Conservation (phyloP, 2,329 filamentous ascomycete species). For the Colletotrichum cereale region DNA sequence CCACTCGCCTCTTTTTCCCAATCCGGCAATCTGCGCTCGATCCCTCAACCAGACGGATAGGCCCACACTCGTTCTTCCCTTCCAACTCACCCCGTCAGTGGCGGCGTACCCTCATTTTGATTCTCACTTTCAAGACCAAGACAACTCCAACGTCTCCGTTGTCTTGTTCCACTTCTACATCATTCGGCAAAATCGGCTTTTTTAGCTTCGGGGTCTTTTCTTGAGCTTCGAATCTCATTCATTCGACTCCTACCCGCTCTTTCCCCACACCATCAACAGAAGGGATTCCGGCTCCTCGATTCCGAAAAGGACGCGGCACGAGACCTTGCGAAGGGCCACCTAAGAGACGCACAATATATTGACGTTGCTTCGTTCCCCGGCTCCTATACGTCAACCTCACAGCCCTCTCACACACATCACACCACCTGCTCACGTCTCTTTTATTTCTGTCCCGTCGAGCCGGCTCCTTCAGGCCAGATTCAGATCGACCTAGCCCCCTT, state of each 20-base stretch:
- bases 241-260: not conserved
- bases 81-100: constrained; percentile 33
- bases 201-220: not conserved
- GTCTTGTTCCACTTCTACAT: constrained; percentile 31
- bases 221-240: not conserved
- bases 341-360: constrained; percentile 37
- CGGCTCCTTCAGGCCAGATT: constrained; percentile 34
- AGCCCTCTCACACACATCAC: not conserved
- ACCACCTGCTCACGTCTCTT: not conserved
- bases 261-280: constrained; percentile 18
- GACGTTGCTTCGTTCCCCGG: constrained; percentile 30
- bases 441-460: constrained; percentile 12
- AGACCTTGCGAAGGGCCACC: constrained; percentile 31
- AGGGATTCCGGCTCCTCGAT: constrained; percentile 29
- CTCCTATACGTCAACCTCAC: constrained; percentile 27
- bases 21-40: not conserved
- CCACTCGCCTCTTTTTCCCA: constrained; percentile 1
- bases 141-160: constrained; percentile 11
- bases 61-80: constrained; percentile 33
- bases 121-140: constrained; percentile 18
- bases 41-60: constrained; percentile 7
- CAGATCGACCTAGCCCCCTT: constrained; percentile 37
- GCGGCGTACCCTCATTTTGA: constrained; percentile 36
- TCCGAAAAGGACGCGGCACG: constrained; percentile 38
- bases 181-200: constrained; percentile 8